Conservation (phyloP, 345 rosid species). For the Hirschfeldia incana region DNA sequence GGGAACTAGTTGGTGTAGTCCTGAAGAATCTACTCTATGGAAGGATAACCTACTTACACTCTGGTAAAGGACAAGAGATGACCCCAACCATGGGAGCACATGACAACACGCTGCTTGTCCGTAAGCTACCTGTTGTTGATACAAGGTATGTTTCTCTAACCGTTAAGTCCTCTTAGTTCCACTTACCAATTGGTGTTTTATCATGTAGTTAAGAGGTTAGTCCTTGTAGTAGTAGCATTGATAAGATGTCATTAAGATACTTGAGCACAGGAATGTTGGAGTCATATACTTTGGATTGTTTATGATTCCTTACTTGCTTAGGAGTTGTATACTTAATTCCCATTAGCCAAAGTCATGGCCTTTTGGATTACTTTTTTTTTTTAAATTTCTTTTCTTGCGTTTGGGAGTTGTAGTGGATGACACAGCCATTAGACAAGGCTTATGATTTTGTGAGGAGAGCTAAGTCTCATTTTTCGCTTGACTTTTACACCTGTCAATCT, state of each 20-base stretch:
- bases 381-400: not conserved
- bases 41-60: slow-evolving; percentile 75
- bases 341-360: not conserved
- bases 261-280: not conserved
- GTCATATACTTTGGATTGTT: not conserved
- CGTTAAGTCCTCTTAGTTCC: not conserved
- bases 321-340: not conserved
- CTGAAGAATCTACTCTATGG: slow-evolving; percentile 75
- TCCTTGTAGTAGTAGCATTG: slow-evolving; percentile 2
- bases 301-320: not conserved
- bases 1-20: slow-evolving; percentile 54
- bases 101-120: slow-evolving; percentile 79
- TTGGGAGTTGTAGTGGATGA: not conserved
- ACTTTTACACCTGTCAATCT: no score
- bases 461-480: no score
- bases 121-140: slow-evolving; percentile 72
- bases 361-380: not conserved
- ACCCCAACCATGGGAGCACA: slow-evolving; percentile 58
- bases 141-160: slow-evolving; percentile 48
- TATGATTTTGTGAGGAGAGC: no score
- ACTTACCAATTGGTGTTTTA: not conserved
- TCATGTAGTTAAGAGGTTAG: not conserved
- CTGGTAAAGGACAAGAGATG: slow-evolving; percentile 76
- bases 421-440: no score
- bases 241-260: not conserved